Evolutionary conservation across 768 basidiomycete genomes (phyloP).

Genomic region (Russula vinacea): DNA sequence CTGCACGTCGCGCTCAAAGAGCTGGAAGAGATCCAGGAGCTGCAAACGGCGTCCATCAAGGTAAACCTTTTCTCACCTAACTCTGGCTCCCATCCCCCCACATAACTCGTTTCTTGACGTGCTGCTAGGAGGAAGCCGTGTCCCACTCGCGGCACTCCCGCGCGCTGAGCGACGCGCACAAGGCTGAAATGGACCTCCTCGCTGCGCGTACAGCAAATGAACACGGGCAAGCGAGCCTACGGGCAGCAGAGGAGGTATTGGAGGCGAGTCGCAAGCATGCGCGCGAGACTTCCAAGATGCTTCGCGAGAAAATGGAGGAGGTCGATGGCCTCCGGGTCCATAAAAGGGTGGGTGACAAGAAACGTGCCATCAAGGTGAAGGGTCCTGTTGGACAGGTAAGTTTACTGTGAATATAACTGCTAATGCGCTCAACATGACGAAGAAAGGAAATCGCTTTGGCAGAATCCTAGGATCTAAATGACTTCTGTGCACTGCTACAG

Average conservation of each 20-base stretch:
- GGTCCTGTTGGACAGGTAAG: conserved; percentile 22
- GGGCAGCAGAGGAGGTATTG: conserved; percentile 47
- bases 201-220: conserved; percentile 46
- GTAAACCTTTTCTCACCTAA: conserved; percentile 32
- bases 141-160: conserved; percentile 53
- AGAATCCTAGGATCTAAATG: not conserved
- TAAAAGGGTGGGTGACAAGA: conserved; percentile 61
- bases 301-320: conserved; percentile 71
- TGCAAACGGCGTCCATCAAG: conserved; percentile 67
- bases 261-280: conserved; percentile 53
- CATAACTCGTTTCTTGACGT: not conserved
- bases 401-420: not conserved
- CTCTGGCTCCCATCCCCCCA: not conserved
- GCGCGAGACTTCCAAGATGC: conserved; percentile 53
- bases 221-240: conserved; percentile 34
- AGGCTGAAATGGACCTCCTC: conserved; percentile 57
- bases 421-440: not conserved
- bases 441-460: not conserved
- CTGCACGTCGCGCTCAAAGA: conserved; percentile 60
- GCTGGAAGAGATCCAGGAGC: conserved; percentile 60
- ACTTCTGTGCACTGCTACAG: not conserved
- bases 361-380: conserved; percentile 22
- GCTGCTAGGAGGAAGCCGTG: conserved; percentile 53
- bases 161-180: conserved; percentile 56
- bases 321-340: conserved; percentile 62